A percentile compares a stretch with the other conserved stretches of the same genome.
Conservation (phyloP, 2,329 filamentous ascomycete genomes). For the Epichloe typhina region DNA sequence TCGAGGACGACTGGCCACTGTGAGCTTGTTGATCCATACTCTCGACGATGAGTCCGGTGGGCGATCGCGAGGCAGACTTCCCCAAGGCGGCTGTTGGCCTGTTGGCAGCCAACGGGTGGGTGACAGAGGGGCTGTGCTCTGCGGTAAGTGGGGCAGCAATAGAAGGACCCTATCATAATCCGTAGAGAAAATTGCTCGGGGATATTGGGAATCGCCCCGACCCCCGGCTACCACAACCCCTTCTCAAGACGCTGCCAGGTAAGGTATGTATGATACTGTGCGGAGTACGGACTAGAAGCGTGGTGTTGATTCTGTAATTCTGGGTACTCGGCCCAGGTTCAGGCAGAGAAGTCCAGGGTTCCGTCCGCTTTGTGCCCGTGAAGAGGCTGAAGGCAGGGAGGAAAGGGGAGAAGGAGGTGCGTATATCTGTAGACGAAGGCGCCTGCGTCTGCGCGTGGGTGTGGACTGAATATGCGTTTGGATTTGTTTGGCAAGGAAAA, state of each 20-base stretch:
- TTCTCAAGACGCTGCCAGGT: conserved; percentile 1
- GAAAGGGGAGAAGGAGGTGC: no score
- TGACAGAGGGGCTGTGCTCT: conserved; percentile 14
- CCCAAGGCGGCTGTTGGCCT: conserved; percentile 32
- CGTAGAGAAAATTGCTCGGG: neutral
- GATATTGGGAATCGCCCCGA: conserved; percentile 2
- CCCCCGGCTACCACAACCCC: neutral
- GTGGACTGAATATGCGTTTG: neutral
- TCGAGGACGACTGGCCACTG: conserved; percentile 48
- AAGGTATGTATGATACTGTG: neutral
- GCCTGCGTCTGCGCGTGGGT: neutral
- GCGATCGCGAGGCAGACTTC: conserved; percentile 28
- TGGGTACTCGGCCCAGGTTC: no score
- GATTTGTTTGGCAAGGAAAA: neutral
- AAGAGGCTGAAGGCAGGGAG: no score
- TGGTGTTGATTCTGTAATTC: no score
- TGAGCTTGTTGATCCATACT: conserved; percentile 30
- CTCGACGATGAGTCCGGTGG: conserved; percentile 8
- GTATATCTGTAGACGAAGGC: neutral
- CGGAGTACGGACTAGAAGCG: no score
- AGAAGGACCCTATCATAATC: conserved; percentile 4
- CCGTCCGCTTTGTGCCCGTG: no score
- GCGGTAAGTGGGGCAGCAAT: conserved; percentile 7
- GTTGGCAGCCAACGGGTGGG: conserved; percentile 26
- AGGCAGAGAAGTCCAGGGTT: no score